Conservation (phyloP, 768 basidiomycete genomes). For the Pisolithus microcarpus region DNA sequence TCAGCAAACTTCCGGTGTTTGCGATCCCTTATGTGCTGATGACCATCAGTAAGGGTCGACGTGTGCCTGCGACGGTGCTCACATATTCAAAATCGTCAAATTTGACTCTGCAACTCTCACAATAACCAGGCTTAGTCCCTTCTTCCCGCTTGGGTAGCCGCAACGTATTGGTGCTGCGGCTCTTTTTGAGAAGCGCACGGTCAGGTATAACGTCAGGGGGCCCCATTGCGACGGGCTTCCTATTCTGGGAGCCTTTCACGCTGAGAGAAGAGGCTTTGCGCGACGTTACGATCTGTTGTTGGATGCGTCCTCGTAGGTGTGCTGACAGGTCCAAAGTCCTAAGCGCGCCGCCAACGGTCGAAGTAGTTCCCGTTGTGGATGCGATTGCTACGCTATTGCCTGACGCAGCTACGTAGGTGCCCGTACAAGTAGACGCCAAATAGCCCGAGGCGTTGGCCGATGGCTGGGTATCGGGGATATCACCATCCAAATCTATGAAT, state of each 20-base stretch:
- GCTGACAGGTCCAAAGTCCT: conserved; percentile 46
- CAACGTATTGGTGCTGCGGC: conserved; percentile 74
- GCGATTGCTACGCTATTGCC: conserved; percentile 93
- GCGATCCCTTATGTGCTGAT: conserved; percentile 63
- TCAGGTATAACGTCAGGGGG: conserved; percentile 58
- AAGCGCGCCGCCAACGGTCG: conserved; percentile 42
- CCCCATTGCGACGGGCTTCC: conserved; percentile 46
- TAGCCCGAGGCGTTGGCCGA: conserved; percentile 69
- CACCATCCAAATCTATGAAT: conserved; percentile 36
- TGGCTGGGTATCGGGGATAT: conserved; percentile 31
- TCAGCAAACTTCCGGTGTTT: conserved; percentile 80
- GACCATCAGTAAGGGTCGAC: neutral
- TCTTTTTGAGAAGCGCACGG: conserved; percentile 54
- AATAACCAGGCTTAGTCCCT: conserved; percentile 89
- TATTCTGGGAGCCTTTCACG: conserved; percentile 21
- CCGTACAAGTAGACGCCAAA: conserved; percentile 44
- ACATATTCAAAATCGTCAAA: conserved; percentile 85
- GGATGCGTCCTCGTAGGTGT: conserved; percentile 47
- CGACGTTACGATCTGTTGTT: conserved; percentile 63
- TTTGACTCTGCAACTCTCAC: conserved; percentile 89
- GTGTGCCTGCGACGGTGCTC: conserved; percentile 10
- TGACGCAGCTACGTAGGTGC: conserved; percentile 80
- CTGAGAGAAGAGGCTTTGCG: conserved; percentile 38
- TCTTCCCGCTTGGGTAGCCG: conserved; percentile 75
- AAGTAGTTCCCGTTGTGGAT: conserved; percentile 84